These are phyloP conservation scores for Backusella australiensis DNA, from an alignment of 192 early-diverging fungal genomes.

Conservation along the genomic window DNA sequence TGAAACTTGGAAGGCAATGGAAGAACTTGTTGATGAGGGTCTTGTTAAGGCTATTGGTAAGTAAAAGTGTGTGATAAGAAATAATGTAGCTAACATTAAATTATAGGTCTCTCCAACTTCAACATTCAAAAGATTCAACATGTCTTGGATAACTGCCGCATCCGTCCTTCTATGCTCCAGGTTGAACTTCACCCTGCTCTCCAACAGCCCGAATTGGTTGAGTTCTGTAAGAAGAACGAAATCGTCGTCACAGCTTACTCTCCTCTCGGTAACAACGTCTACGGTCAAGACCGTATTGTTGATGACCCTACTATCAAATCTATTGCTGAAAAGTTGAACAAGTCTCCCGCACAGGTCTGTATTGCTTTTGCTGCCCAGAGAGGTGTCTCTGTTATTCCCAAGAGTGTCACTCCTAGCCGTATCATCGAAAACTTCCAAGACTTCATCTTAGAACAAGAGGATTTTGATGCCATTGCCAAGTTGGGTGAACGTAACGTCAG, in stretches of 20 bases:
- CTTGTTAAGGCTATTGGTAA: slow-evolving; percentile 51
- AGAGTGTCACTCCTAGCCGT: slow-evolving; percentile 64
- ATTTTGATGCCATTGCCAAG: slow-evolving; percentile 35
- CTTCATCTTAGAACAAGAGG: slow-evolving; percentile 45
- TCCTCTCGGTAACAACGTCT: slow-evolving; percentile 63
- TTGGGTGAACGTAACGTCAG: slow-evolving; percentile 38
- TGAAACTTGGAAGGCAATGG: slow-evolving; percentile 75
- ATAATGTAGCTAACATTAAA: background rate
- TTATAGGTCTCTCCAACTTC: slow-evolving; percentile 72
- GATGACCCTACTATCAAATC: slow-evolving; percentile 17
- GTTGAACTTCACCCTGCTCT: slow-evolving; percentile 82
- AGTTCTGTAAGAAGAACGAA: slow-evolving; percentile 64
- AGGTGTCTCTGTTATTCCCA: slow-evolving; percentile 78
- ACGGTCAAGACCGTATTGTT: slow-evolving; percentile 31
- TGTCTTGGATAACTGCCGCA: slow-evolving; percentile 23
- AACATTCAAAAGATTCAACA: slow-evolving; percentile 39
- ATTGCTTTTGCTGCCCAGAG: slow-evolving; percentile 75
- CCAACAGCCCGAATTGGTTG: slow-evolving; percentile 68
- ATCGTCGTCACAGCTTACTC: slow-evolving; percentile 84
- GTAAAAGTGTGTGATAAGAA: background rate
- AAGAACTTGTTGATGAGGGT: slow-evolving; percentile 59
- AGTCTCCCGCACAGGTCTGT: slow-evolving; percentile 70
- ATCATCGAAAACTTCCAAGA: slow-evolving; percentile 60
- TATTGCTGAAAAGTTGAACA: slow-evolving; percentile 66
- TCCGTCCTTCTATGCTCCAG: slow-evolving; percentile 76